phyloP scores from a whole-genome alignment of 2,329 filamentous ascomycete species.

The Helotiales sp. region DNA sequence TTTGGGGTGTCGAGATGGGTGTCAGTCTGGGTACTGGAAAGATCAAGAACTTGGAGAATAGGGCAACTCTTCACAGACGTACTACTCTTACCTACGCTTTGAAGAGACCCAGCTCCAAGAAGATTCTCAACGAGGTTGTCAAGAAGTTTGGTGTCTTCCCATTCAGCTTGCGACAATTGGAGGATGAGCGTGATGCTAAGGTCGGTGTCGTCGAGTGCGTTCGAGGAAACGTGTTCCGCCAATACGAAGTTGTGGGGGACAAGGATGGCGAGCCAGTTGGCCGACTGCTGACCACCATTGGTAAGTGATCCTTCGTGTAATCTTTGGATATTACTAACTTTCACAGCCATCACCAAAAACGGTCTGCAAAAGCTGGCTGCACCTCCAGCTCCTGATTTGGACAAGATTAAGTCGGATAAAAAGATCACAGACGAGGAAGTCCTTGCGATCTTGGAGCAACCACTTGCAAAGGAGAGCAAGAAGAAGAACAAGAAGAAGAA shows the following conservation, averaged over 20 bases:
- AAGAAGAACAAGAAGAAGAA: constrained; percentile 83
- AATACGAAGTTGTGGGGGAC: constrained; percentile 95
- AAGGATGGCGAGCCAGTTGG: constrained; percentile 85
- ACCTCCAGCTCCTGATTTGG: constrained; percentile 73
- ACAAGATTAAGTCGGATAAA: constrained; percentile 91
- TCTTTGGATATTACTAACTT: constrained; percentile 28
- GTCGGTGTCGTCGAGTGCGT: constrained; percentile 97
- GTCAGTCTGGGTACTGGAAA: constrained; percentile 90
- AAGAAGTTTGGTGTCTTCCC: constrained; percentile 98
- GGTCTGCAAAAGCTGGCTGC: constrained; percentile 84
- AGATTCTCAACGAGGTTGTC: constrained; percentile 89
- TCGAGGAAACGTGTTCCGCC: constrained; percentile 84
- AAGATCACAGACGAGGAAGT: constrained; percentile 97
- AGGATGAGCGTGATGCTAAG: constrained; percentile 94
- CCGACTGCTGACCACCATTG: constrained; percentile 85
- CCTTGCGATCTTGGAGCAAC: constrained; percentile 89
- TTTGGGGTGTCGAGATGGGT: constrained; percentile 97
- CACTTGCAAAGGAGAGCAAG: constrained; percentile 81
- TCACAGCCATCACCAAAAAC: constrained; percentile 91
- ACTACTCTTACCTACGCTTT: constrained; percentile 89
- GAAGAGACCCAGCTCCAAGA: constrained; percentile 90
- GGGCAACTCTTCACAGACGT: constrained; percentile 88
- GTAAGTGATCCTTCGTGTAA: constrained; percentile 55
- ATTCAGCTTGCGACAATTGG: constrained; percentile 94
- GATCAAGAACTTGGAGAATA: constrained; percentile 86